A percentile compares a stretch with the other conserved stretches of the same genome.
These are phyloP conservation scores for Nicotiana undulata DNA, from an alignment of 257 asterid genomes.

Conservation along the genomic window DNA sequence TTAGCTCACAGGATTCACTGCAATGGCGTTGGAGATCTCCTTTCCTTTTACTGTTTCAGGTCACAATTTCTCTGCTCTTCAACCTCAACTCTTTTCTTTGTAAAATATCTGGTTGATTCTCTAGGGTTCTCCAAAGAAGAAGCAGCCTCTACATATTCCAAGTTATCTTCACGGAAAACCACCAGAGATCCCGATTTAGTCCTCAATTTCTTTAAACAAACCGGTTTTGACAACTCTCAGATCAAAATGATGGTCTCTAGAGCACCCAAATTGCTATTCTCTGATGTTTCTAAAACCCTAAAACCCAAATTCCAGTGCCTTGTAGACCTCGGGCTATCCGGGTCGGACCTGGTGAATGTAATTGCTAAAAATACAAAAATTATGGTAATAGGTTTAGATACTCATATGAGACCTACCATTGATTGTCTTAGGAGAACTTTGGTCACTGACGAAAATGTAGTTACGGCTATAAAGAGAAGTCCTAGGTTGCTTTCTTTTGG, in stretches of 20 bases:
- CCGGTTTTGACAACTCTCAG: background rate
- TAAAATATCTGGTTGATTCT: background rate
- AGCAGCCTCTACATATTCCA: background rate
- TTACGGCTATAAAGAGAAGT: background rate
- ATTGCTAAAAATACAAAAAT: background rate
- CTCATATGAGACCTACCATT: background rate
- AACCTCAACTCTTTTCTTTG: background rate
- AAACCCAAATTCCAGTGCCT: constrained; percentile 4
- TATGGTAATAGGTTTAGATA: background rate
- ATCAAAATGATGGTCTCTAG: background rate
- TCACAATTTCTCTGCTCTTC: background rate
- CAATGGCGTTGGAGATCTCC: background rate
- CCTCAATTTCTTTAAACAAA: background rate
- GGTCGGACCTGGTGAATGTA: background rate
- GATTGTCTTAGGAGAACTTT: background rate
- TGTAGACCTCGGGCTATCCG: background rate
- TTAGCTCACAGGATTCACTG: background rate
- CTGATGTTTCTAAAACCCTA: background rate
- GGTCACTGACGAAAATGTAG: background rate
- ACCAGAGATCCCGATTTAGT: background rate
- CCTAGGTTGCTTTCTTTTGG: background rate
- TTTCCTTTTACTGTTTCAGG: background rate
- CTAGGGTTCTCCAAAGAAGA: constrained; percentile 10
- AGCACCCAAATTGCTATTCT: background rate
- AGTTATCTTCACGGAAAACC: background rate